Evolutionary conservation across 805 yeast genomes (phyloP), one percentile per base, ranked within the genome.

Genomic region (Lachancea quebecensis): DNA sequence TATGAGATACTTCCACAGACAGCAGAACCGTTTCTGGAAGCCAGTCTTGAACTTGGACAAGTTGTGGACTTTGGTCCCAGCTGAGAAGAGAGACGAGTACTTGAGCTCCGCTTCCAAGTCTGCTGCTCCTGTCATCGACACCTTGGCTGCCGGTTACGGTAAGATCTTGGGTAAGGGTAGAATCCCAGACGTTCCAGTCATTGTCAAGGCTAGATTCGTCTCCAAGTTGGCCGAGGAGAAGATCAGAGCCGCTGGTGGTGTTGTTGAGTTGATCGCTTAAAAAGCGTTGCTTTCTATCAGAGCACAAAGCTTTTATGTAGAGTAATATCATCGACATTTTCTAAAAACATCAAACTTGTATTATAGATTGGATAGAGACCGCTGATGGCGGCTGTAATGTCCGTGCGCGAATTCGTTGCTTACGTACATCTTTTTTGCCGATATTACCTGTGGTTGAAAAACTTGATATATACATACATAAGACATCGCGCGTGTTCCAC

Each of bases 221-320:
- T 89, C 97, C 67, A 85, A 90, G 79, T 84, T 89, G 72, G 99
- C 99, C 72, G 99, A 93, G 84, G 90, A 93, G 81, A 93, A 91
- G 83, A 93, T 93, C 82, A 88, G 86, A 82, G 98, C 95, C 72
- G 99, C 84, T 72, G 99, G 99, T 79, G 99, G 99, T 86, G 99
- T 86, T 71, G 95, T 93, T 74, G 99, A 93, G 82, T 86, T 93
- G 72, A 77, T 93, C 73, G 99, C 99, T 77, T 93, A 88, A 85
- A 58, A 35, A 28, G 31, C 33, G 21, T 34, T 14, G 11, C 10
- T 34, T 37, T 14, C 35, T 14, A 17, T n/a, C 15, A n/a, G 15
- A 11, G 15, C 38, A 35, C 8, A 30, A 30, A 36, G 6, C 27
- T 17, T 12, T 17, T 42, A 21, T 30, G 45, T 37, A 42, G 36